A percentile compares a stretch with the other conserved stretches of the same genome.
Evolutionary conservation across 2,329 filamentous ascomycete genomes (phyloP).

Genomic region (Cytospora schulzeri): DNA sequence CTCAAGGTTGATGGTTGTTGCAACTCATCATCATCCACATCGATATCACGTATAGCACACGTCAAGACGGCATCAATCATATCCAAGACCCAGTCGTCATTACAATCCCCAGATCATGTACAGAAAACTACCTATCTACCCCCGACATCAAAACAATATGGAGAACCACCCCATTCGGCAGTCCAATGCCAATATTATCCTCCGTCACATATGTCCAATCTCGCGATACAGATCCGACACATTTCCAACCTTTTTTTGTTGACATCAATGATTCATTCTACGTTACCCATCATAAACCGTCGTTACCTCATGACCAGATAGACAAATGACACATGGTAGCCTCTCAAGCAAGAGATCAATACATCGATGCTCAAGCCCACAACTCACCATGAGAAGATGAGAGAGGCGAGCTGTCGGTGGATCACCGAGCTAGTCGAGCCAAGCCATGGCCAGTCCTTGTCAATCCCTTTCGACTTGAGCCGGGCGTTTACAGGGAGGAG

Average conservation of each 20-base stretch:
- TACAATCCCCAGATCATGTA: constrained; percentile 40
- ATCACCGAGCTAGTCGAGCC: constrained; percentile 19
- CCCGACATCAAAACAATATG: constrained; percentile 16
- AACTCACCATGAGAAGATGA: constrained; percentile 5
- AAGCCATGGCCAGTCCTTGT: neutral
- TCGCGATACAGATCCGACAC: neutral
- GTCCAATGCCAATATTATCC: constrained; percentile 5
- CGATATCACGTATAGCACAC: neutral
- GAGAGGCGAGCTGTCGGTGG: constrained; percentile 22
- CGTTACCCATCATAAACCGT: constrained; percentile 30
- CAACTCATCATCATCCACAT: neutral
- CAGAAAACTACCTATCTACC: constrained; percentile 48
- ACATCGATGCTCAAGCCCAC: constrained; percentile 25
- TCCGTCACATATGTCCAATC: constrained; percentile 3
- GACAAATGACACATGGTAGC: neutral
- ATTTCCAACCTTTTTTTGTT: constrained; percentile 11
- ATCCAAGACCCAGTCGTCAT: constrained; percentile 31
- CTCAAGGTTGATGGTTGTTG: neutral
- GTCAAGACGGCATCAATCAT: neutral
- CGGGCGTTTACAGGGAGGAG: constrained; percentile 59
- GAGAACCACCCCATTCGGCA: neutral
- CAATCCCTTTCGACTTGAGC: neutral
- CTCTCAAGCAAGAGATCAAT: constrained; percentile 21
- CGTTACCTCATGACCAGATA: constrained; percentile 33
- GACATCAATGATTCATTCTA: constrained; percentile 29